Percentiles rank a stretch among this genome's conserved stretches.
phyloP scores from a whole-genome alignment of 345 rosid genomes.

The Gossypium rotundifolium region DNA sequence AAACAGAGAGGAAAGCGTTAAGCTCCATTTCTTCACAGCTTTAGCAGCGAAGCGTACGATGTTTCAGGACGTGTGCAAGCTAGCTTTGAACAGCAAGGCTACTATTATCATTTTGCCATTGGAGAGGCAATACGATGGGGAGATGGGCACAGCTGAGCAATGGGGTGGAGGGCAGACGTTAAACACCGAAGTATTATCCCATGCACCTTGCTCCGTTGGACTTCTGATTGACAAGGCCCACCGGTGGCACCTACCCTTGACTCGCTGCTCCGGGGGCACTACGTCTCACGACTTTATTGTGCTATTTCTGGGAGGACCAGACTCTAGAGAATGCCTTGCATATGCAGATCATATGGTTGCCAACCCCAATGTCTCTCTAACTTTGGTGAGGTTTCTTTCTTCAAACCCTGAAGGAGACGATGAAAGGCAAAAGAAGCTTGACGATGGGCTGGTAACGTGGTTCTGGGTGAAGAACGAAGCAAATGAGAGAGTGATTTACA shows the following conservation, averaged over 20 bases:
- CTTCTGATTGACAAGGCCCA: conserved; percentile 48
- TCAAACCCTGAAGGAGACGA: conserved; percentile 43
- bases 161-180: conserved; percentile 24
- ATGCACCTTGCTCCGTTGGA: conserved; percentile 80
- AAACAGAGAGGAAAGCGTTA: conserved; percentile 25
- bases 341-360: conserved; percentile 47
- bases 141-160: conserved; percentile 25
- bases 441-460: conserved; percentile 69
- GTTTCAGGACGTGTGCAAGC: conserved; percentile 69
- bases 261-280: conserved; percentile 1
- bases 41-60: conserved; percentile 48
- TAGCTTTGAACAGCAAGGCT: conserved; percentile 44
- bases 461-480: conserved; percentile 68
- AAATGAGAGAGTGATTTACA: conserved; percentile 47
- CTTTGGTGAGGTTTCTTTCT: conserved; percentile 51
- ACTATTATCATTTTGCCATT: conserved; percentile 58
- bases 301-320: conserved; percentile 75
- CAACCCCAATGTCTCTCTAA: conserved; percentile 39
- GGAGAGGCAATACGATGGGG: conserved; percentile 25
- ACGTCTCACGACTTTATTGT: conserved; percentile 24
- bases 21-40: conserved; percentile 37
- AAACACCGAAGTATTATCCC: conserved; percentile 34
- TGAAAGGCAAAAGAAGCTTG: conserved; percentile 64
- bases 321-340: conserved; percentile 61
- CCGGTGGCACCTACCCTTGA: conserved; percentile 16